Base-by-base conservation (phyloP, 2,329 filamentous ascomycete genomes). In the Lecanoromycetidae sp. region DNA sequence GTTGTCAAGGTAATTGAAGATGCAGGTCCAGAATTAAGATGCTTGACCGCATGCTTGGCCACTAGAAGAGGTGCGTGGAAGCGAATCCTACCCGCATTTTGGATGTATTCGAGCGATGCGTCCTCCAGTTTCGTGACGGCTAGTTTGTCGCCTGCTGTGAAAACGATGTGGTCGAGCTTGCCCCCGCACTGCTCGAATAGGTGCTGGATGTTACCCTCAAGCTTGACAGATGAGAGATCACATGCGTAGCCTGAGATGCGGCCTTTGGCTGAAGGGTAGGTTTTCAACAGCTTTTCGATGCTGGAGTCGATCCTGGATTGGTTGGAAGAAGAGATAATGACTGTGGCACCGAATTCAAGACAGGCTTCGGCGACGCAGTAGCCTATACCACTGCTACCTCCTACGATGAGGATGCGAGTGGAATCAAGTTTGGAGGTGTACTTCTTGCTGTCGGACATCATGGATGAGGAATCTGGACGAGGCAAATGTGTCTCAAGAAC, bases 371-470 rank as follows among this genome's bases (percentile, higher is more conserved):
- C 78, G 9, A 79, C 74, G 46, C 65, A 70, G 53, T 71, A 76
- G 26, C 79, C 80, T 33, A 84, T 78, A 43, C 80, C 80, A 13
- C 73, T 71, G 2, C 75, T 74, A 33, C 77, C 80, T 36, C 80
- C 80, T 38, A 83, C 68, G 57, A 84, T 63, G 33, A 84, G 71
- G 41, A 72, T 56, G 19, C 57, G 57, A 13, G 59, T 59, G 46
- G 62, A 55, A 30, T 51, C 52, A n/a, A 63, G 57, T 27, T 61
- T 59, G 32, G 61, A 57, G 3, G 57, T 57, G 46, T 61, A 52
- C 61, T 61, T 54, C 60, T 63, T 35, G 23, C 51, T 53, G 26
- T 59, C 55, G 54, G 51, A 10, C 50, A 50, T 50, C 32, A 17
- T 50, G 5, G 27, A 3, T 13, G 36, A 8, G n/a, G 37, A n/a